These are phyloP conservation scores for Bassia scoparia DNA, from an alignment of 148 eudicot species.

Conservation along the genomic window DNA sequence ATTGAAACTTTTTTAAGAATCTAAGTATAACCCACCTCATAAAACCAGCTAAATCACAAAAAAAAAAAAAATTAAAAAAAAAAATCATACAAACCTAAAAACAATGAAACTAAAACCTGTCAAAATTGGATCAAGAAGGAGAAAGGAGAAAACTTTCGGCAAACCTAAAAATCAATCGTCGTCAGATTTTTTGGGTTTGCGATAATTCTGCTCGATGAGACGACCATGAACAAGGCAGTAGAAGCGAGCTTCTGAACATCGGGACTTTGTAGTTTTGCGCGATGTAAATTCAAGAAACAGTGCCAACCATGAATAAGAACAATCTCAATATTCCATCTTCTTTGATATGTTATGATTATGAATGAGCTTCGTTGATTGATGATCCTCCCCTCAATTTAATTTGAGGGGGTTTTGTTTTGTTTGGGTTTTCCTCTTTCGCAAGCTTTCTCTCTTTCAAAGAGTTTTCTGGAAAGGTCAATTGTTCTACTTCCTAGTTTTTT, in stretches of 20 bases:
- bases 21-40: slow-evolving; percentile 3
- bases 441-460: background rate
- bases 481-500: background rate
- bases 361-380: background rate
- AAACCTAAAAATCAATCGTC: slow-evolving; percentile 20
- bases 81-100: background rate
- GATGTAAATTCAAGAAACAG: slow-evolving; percentile 50
- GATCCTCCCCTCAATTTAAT: background rate
- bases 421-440: background rate
- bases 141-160: background rate
- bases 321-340: slow-evolving; percentile 43
- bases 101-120: background rate
- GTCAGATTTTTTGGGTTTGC: slow-evolving; percentile 41
- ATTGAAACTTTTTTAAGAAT: background rate
- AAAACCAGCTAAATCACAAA: slow-evolving; percentile 6
- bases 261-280: slow-evolving; percentile 75
- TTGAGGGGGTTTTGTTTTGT: background rate
- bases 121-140: slow-evolving; percentile 5
- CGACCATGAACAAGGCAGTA: slow-evolving; percentile 38
- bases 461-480: background rate
- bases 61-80: background rate
- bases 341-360: too few relatives aligned
- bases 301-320: slow-evolving; percentile 52
- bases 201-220: slow-evolving; percentile 43
- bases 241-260: slow-evolving; percentile 44